A percentile compares a stretch with the other conserved stretches of the same genome.
Conservation (phyloP, 805 yeast genomes). For the Soucietia sequanensis region DNA sequence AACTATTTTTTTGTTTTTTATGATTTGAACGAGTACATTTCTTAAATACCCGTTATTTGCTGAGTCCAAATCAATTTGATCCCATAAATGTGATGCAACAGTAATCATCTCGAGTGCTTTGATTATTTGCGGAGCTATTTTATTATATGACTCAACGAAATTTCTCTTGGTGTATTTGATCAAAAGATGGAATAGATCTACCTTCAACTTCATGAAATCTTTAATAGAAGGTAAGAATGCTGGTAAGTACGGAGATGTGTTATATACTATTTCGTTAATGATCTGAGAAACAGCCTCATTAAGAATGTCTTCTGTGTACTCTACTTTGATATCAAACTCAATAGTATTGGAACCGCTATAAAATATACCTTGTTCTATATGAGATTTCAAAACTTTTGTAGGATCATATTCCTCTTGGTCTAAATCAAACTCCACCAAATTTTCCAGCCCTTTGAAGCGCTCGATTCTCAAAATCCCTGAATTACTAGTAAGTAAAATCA, state of each 20-base stretch:
- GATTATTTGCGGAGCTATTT: constrained; percentile 34
- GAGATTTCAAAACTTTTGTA: constrained; percentile 56
- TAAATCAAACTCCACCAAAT: constrained; percentile 9
- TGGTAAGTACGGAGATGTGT: constrained; percentile 58
- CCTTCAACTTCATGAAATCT: constrained; percentile 52
- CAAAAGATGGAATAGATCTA: constrained; percentile 42
- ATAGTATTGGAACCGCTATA: constrained; percentile 50
- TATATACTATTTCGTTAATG: constrained; percentile 53
- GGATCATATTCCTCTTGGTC: constrained; percentile 15
- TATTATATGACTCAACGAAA: constrained; percentile 37
- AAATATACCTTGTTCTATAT: constrained; percentile 81
- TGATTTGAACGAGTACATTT: constrained; percentile 4
- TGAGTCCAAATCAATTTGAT: constrained; percentile 12
- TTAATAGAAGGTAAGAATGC: constrained; percentile 48
- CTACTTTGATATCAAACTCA: constrained; percentile 41
- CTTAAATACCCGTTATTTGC: constrained; percentile 6
- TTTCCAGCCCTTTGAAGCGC: constrained; percentile 24
- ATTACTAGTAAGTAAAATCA: constrained; percentile 47
- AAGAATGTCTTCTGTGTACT: constrained; percentile 13
- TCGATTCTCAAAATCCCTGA: constrained; percentile 66
- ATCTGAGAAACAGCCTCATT: constrained; percentile 45
- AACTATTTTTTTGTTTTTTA: neutral
- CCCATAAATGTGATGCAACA: constrained; percentile 49
- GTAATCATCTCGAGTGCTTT: constrained; percentile 33
- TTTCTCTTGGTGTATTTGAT: constrained; percentile 46